Base-by-base conservation (phyloP, 495 filamentous ascomycete genomes). In the Lophiostoma macrostomum region DNA sequence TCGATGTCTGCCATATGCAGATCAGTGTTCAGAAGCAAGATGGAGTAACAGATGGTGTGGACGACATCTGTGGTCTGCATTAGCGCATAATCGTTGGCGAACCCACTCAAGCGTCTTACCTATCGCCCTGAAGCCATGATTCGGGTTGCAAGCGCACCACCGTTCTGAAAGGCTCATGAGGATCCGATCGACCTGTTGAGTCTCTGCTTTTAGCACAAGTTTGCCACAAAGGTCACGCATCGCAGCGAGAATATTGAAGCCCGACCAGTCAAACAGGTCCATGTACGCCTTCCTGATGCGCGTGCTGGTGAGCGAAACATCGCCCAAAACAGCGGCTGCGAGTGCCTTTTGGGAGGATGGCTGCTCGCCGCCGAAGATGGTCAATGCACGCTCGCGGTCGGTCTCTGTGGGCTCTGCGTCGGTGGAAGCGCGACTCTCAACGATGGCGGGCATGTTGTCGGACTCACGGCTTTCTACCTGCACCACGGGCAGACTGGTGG, bases 21-120 rank as follows among this genome's bases (percentile, higher is more conserved):
- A 72, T 99, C 93, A 48, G 93, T 97, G 64, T 99, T 99, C 45
- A 99, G 76, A 24, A 99, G 76, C 45, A 99, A 82, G 44, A 99
- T 76, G 3, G 93, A 97, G 68, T 96, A 99, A 65, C 88, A 91
- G 53, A 99, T 91, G 7, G 94, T 97, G 64, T 97, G 91, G 11
- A 99, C 90, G 41, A 99, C 85, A 70, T 97, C 91, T 60, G 24
- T 20, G 40, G 24, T 13, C 60, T 57, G 68, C n/a, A n/a, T n/a
- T n/a, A n/a, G n/a, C n/a, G n/a, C n/a, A n/a, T n/a, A n/a, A n/a
- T n/a, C n/a, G n/a, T n/a, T n/a, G n/a, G n/a, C n/a, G n/a, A n/a
- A n/a, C n/a, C n/a, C n/a, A n/a, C n/a, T 19, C 27, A 24, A 25
- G 18, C 16, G 30, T 13, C 83, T 69, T 77, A 94, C 89, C 90